phyloP scores from a whole-genome alignment of 768 basidiomycete species.

The Boletus barrowsii region DNA sequence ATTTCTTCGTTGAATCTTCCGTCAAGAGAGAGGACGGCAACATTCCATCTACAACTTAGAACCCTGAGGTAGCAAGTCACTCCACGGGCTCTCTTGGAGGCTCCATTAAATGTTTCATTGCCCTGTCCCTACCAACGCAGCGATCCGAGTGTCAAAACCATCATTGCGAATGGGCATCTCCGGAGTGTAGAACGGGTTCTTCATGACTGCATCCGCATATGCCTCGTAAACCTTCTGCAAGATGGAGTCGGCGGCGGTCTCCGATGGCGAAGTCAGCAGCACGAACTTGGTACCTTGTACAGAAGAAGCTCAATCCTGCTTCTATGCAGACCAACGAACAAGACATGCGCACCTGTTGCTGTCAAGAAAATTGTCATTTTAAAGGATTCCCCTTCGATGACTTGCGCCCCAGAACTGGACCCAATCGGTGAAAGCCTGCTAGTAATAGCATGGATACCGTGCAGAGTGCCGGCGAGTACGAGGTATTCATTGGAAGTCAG shows the following conservation, averaged over 20 bases:
- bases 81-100: background rate
- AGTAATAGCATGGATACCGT: slow-evolving; percentile 99
- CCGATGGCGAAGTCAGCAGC: slow-evolving; percentile 77
- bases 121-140: slow-evolving; percentile 52
- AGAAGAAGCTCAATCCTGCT: background rate
- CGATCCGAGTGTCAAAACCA: slow-evolving; percentile 75
- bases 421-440: slow-evolving; percentile 83
- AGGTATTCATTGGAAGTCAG: slow-evolving; percentile 93
- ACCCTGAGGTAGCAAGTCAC: background rate
- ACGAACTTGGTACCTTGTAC: slow-evolving; percentile 90
- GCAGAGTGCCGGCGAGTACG: slow-evolving; percentile 92
- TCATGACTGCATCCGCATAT: slow-evolving; percentile 95
- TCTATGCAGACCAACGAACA: background rate
- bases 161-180: slow-evolving; percentile 98
- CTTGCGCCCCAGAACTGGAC: slow-evolving; percentile 81
- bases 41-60: background rate
- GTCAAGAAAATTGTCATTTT: slow-evolving; percentile 92
- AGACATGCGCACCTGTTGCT: slow-evolving; percentile 62
- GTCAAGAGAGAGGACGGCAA: no score
- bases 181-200: slow-evolving; percentile 98
- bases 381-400: slow-evolving; percentile 95
- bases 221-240: slow-evolving; percentile 88
- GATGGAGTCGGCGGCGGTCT: slow-evolving; percentile 63
- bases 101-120: slow-evolving; percentile 14
- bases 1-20: no score